These are phyloP conservation scores for Candida pini DNA, from an alignment of 805 yeast genomes.

Conservation along the genomic window DNA sequence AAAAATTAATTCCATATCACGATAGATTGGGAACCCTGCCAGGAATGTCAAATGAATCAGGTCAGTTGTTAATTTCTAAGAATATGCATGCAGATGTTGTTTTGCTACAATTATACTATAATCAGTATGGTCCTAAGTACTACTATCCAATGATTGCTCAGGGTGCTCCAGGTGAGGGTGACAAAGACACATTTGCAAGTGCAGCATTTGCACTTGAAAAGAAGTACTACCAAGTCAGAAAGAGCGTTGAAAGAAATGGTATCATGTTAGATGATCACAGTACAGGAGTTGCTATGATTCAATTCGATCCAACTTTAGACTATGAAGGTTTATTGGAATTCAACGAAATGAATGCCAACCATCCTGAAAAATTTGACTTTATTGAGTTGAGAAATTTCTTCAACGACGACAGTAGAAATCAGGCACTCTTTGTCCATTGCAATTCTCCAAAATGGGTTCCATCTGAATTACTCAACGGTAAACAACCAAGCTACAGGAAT, in stretches of 20 bases:
- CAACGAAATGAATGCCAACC: constrained; percentile 11
- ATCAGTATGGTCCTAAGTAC: constrained; percentile 52
- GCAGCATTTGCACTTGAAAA: constrained; percentile 47
- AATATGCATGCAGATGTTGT: constrained; percentile 50
- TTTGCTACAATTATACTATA: constrained; percentile 58
- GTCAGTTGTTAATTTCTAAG: constrained; percentile 56
- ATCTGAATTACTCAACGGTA: constrained; percentile 28
- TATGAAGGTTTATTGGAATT: constrained; percentile 16
- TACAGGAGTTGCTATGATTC: constrained; percentile 15
- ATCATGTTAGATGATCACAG: constrained; percentile 13
- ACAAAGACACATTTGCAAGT: constrained; percentile 67
- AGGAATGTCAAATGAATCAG: constrained; percentile 62
- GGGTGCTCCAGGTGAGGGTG: constrained; percentile 68
- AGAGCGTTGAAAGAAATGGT: constrained; percentile 21
- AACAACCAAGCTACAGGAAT: constrained; percentile 15
- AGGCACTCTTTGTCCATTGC: constrained; percentile 35
- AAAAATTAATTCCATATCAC: constrained; percentile 38
- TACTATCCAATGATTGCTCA: constrained; percentile 57
- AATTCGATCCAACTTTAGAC: constrained; percentile 26
- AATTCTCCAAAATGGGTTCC: constrained; percentile 49
- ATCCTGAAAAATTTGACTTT: constrained; percentile 7
- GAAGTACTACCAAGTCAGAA: constrained; percentile 44
- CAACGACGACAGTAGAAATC: constrained; percentile 1
- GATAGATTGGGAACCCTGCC: constrained; percentile 62
- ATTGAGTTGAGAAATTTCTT: constrained; percentile 1